Evolutionary conservation across 2,329 filamentous ascomycete genomes (phyloP), one percentile per base, ranked within the genome.

Genomic region (Geosmithia putterillii): DNA sequence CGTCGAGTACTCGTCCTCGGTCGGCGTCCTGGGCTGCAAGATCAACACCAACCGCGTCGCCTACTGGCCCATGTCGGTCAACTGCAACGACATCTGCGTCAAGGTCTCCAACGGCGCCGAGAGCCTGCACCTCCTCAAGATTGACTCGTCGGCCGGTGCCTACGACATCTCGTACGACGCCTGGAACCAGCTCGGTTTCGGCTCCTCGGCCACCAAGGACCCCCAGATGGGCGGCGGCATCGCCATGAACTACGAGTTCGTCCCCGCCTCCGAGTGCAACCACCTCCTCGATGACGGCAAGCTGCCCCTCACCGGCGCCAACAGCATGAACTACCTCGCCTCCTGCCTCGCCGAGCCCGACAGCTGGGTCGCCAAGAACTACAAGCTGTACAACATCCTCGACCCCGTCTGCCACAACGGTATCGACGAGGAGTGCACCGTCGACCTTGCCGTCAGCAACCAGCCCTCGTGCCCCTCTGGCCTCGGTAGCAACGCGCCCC

Each of bases 101-200:
- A 68, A 70, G 56, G 60, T 79, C 47, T 65, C 61, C 45, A 60
- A 71, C 55, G 60, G 56, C 38, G 69, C 59, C 44, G 70, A 71
- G 46, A 63, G 59, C 35, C 57, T 81, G 45, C 66, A 76, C 51
- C 72, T 86, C 43, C 67, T 79, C 47, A 68, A 68, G 55, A 61
- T 79, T 48, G 76, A 79, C 62, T 57, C 63, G 42, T 78, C 74
- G 1, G 64, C 62, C 36, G 74, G 73, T 41, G 74, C 74, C 42
- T 56, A 74, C 56, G 76, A 79, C 57, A 69, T 79, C 60, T 69
- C 64, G 45, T 79, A 79, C 62, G 74, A 79, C 48, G 74, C 74
- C 41, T 79, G 73, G 72, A 76, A 76, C 64, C 71, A 71, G 52
- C 71, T 79, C 36, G 57, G 58, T 51, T 71, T 65, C 28, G 74